Conservation (phyloP, 176 grass and related monocot genomes). For the Poa pratensis region DNA sequence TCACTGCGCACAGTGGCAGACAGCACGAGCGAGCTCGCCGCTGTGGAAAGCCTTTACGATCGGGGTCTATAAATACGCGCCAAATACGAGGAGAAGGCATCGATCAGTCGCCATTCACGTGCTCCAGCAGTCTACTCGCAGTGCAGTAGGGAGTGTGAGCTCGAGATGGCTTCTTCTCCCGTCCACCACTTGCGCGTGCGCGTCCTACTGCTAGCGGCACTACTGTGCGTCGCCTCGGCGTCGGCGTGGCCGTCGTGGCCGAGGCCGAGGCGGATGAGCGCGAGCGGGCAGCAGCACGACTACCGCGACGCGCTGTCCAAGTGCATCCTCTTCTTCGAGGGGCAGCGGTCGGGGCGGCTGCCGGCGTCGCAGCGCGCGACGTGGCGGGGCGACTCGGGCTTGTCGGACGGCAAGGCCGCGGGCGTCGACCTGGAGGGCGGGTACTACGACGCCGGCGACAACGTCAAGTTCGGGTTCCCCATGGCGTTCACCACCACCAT, state of each 20-base stretch:
- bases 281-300: constrained; percentile 27
- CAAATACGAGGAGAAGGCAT: constrained; percentile 6
- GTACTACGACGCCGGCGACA: constrained; percentile 95
- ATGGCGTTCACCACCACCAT: constrained; percentile 93
- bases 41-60: not conserved
- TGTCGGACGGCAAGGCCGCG: constrained; percentile 59
- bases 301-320: constrained; percentile 81
- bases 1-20: not conserved
- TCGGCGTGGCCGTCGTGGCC: constrained; percentile 25
- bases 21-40: not conserved
- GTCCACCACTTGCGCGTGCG: constrained; percentile 23
- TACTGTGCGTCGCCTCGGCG: constrained; percentile 2
- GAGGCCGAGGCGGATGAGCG: not conserved
- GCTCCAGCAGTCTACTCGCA: not conserved
- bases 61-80: constrained; percentile 48
- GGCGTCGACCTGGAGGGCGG: constrained; percentile 80
- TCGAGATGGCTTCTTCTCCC: constrained; percentile 37
- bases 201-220: constrained; percentile 34
- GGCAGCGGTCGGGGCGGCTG: constrained; percentile 76
- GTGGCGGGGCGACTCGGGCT: constrained; percentile 81
- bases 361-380: constrained; percentile 57
- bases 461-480: constrained; percentile 95
- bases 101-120: constrained; percentile 26
- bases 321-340: constrained; percentile 93
- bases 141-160: constrained; percentile 11